Conservation (phyloP, 164 flowering plant genomes). For the Berberis thunbergii region DNA sequence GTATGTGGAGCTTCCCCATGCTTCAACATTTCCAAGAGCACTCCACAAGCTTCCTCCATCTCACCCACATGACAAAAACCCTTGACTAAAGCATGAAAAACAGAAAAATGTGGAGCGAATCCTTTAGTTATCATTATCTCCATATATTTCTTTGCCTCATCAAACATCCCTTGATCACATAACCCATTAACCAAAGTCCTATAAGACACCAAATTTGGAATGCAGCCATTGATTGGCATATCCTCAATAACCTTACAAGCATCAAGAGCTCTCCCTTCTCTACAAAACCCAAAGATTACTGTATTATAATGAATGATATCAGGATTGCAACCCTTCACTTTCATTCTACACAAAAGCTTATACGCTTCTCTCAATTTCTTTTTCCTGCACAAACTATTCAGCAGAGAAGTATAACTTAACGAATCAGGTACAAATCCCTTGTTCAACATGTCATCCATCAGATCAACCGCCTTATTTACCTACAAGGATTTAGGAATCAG, state of each 20-base stretch:
- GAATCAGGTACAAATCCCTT: slow-evolving; percentile 88
- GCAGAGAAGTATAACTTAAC: slow-evolving; percentile 59
- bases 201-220: slow-evolving; percentile 77
- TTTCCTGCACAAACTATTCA: slow-evolving; percentile 94
- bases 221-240: slow-evolving; percentile 70
- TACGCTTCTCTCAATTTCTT: slow-evolving; percentile 83
- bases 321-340: slow-evolving; percentile 84
- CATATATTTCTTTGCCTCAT: slow-evolving; percentile 52
- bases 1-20: slow-evolving; percentile 52
- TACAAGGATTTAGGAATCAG: no score
- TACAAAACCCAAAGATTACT: slow-evolving; percentile 65
- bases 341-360: slow-evolving; percentile 94
- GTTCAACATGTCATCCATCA: slow-evolving; percentile 88
- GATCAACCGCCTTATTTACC: slow-evolving; percentile 40
- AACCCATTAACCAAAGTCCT: slow-evolving; percentile 69
- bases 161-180: slow-evolving; percentile 59
- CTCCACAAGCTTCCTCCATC: slow-evolving; percentile 55
- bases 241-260: slow-evolving; percentile 78
- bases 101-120: slow-evolving; percentile 65
- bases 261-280: slow-evolving; percentile 65
- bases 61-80: slow-evolving; percentile 66
- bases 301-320: slow-evolving; percentile 86
- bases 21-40: slow-evolving; percentile 38
- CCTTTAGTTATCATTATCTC: slow-evolving; percentile 59
- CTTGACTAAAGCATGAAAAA: slow-evolving; percentile 47